phyloP scores from a whole-genome alignment of 2,329 filamentous ascomycete species.

The Scedosporium boydii region DNA sequence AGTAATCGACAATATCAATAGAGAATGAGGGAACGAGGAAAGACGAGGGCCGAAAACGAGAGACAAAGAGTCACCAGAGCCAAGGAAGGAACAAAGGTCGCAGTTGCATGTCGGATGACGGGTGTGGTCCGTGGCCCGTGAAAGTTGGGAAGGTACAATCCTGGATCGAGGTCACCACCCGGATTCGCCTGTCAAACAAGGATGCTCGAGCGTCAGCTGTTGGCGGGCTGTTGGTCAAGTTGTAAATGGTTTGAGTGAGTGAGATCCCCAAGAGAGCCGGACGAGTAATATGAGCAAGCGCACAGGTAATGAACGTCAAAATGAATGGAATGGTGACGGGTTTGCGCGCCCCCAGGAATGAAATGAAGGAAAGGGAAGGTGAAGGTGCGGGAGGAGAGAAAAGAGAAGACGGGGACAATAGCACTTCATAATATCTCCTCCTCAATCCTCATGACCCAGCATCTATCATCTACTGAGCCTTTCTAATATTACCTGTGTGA shows the following conservation, averaged over 20 bases:
- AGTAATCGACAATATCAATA: neutral
- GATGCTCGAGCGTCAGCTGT: neutral
- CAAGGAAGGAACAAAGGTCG: neutral
- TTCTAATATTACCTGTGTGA: too few relatives aligned
- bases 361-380: neutral
- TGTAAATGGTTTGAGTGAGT: neutral
- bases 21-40: neutral
- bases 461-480: too few relatives aligned
- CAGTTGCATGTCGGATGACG: neutral
- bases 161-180: neutral
- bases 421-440: neutral
- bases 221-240: neutral
- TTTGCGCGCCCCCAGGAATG: neutral
- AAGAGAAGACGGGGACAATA: neutral
- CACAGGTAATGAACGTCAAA: neutral
- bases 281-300: neutral
- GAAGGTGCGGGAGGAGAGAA: neutral
- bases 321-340: neutral
- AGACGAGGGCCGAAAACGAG: neutral
- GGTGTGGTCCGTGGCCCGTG: neutral
- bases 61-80: neutral
- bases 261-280: neutral
- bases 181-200: neutral
- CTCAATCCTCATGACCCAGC: too few relatives aligned
- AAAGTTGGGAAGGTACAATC: neutral